Evolutionary conservation across 352 stramenopile genomes (phyloP).

Genomic region (Halophytophthora polymorphica): DNA sequence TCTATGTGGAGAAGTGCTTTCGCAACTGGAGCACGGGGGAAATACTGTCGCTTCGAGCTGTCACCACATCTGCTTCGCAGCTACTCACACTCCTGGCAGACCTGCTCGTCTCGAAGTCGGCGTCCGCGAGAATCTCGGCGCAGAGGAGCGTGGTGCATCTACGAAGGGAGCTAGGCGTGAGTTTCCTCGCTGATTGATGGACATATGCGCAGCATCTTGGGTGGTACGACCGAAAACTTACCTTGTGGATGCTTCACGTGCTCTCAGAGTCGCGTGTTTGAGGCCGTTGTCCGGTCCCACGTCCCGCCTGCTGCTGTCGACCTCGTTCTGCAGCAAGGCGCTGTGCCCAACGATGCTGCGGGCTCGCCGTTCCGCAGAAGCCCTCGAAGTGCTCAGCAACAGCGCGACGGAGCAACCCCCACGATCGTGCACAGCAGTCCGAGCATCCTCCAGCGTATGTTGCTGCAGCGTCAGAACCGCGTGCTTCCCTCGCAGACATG

Average conservation of each 20-base stretch:
- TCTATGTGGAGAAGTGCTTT: conserved; percentile 66
- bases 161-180: conserved; percentile 36
- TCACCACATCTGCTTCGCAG: conserved; percentile 9
- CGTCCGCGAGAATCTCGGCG: conserved; percentile 37
- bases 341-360: not conserved
- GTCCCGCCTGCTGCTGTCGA: conserved; percentile 2
- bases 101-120: conserved; percentile 40
- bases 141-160: conserved; percentile 43
- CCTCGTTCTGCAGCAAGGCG: conserved; percentile 7
- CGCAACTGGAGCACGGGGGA: conserved; percentile 29
- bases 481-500: conserved; percentile 23
- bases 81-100: conserved; percentile 26
- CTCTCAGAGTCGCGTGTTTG: conserved; percentile 8
- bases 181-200: conserved; percentile 4
- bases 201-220: not conserved
- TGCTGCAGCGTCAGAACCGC: conserved; percentile 52
- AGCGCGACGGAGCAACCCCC: not conserved
- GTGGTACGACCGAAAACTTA: no score
- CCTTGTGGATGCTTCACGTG: not conserved
- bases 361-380: not conserved
- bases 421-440: conserved; percentile 20
- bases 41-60: conserved; percentile 24
- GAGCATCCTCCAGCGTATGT: conserved; percentile 62
- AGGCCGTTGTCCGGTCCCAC: conserved; percentile 3
- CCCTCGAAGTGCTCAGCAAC: not conserved